phyloP scores from a whole-genome alignment of 257 asterid species.

The Pogostemon cablin region DNA sequence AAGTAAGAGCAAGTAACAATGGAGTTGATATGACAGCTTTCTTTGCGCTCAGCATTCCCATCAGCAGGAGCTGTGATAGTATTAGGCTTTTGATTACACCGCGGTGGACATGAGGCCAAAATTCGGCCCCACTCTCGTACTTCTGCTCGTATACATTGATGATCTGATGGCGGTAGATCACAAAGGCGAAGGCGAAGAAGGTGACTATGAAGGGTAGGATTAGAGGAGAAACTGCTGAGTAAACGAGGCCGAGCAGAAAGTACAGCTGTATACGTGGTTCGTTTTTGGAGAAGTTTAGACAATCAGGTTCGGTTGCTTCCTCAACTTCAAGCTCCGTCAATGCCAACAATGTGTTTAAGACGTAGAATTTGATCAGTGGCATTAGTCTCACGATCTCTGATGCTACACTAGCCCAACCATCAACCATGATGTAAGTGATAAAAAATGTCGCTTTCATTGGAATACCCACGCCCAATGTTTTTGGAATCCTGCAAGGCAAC shows the following conservation, averaged over 20 bases:
- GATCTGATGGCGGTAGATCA: conserved; percentile 93
- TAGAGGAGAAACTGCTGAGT: conserved; percentile 72
- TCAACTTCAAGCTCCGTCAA: conserved; percentile 74
- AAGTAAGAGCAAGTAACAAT: conserved; percentile 58
- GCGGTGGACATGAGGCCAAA: conserved; percentile 91
- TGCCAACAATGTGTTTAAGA: conserved; percentile 67
- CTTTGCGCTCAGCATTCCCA: conserved; percentile 81
- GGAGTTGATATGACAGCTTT: conserved; percentile 60
- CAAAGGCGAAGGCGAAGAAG: conserved; percentile 74
- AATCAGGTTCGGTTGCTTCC: conserved; percentile 78
- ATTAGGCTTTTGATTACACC: conserved; percentile 67
- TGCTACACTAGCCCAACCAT: conserved; percentile 93
- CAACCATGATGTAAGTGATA: conserved; percentile 84
- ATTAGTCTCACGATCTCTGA: conserved; percentile 70
- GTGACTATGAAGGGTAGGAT: conserved; percentile 79
- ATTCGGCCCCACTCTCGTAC: conserved; percentile 87
- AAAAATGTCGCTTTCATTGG: conserved; percentile 94
- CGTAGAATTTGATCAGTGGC: conserved; percentile 66
- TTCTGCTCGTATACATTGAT: conserved; percentile 86
- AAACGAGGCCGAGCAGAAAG: conserved; percentile 78
- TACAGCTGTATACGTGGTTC: conserved; percentile 87
- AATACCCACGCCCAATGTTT: conserved; percentile 73
- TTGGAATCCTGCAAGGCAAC: conserved; percentile 65
- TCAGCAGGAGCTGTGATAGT: conserved; percentile 66
- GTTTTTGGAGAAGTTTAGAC: conserved; percentile 45